Base-by-base conservation (phyloP, 2,329 filamentous ascomycete genomes). In the Arthrobotrys sinensis region DNA sequence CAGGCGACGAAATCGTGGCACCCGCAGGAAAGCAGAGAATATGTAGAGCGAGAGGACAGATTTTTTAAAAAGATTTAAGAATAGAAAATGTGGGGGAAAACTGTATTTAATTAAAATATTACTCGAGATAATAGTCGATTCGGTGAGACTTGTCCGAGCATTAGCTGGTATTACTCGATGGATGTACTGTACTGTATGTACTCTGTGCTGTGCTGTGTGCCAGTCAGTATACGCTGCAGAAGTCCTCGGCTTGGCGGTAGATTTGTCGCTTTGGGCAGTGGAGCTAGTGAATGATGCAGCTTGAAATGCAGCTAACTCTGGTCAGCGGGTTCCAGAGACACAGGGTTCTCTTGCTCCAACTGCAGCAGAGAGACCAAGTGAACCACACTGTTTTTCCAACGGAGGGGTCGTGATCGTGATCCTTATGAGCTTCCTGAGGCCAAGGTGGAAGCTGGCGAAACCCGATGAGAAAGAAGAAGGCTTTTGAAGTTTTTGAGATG, bases 401-500 rank as follows among this genome's bases (percentile, higher is more conserved):
- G 67, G 45, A 50, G 67, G 43, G 75, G 36, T 69, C 72, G 72
- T 70, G 65, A 65, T 60, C 55, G 34, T 43, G 55, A 60, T 60
- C 55, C 55, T 60, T 40, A 40, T 60, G 55, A 43, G 60, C 60
- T 46, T 57, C 32, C 60, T 48, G 60, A 48, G 45, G 32, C 11
- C 14, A 40, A 34, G 53, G 75, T 78, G 75, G 75, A 78, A 78
- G 62, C 62, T 78, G 75, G 62, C 75, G 75, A 78, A 53, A 28
- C 36, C 75, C 75, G 75, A 72, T 24, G 43, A 16, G 24, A 40
- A 38, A 12, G 32, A 16, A 24, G n/a, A 63, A 21, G 53, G 40
- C 21, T 24, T 62, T 55, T 28, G 24, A 28, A 24, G 48, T 28
- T 52, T 40, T 14, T 45, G 38, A 19, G 28, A 45, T 66, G 46